phyloP scores from a whole-genome alignment of 805 yeast species.

The Blastobotrys peoriensis region DNA sequence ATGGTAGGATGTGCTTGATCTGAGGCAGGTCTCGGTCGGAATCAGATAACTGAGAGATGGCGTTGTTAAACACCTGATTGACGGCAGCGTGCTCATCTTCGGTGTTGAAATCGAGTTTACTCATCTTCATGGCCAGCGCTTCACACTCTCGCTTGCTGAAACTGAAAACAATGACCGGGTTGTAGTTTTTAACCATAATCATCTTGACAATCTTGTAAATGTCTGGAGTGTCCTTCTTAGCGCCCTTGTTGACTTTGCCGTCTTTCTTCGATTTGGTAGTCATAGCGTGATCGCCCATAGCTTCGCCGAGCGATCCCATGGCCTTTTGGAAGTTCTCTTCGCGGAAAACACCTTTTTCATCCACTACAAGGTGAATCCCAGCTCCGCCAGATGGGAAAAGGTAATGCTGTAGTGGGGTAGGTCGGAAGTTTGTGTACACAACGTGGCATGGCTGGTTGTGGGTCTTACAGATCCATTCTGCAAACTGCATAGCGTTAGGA shows the following conservation, averaged over 20 bases:
- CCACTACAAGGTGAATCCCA: slow-evolving; percentile 96
- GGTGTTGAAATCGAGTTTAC: slow-evolving; percentile 87
- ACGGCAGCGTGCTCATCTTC: slow-evolving; percentile 92
- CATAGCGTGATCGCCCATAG: slow-evolving; percentile 70
- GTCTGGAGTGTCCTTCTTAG: slow-evolving; percentile 82
- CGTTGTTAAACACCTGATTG: slow-evolving; percentile 84
- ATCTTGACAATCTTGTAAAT: slow-evolving; percentile 94
- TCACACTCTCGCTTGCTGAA: slow-evolving; percentile 97
- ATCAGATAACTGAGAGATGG: slow-evolving; percentile 81
- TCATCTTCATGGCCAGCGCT: slow-evolving; percentile 87
- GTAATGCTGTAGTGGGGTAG: slow-evolving; percentile 97
- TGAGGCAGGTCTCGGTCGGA: slow-evolving; percentile 91
- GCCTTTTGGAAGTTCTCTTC: slow-evolving; percentile 98
- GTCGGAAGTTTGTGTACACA: slow-evolving; percentile 97
- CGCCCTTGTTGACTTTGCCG: slow-evolving; percentile 84
- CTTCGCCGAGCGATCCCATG: slow-evolving; percentile 85
- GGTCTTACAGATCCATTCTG: slow-evolving; percentile 95
- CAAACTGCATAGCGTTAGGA: slow-evolving; percentile 97
- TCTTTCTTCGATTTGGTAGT: slow-evolving; percentile 52
- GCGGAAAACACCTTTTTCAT: slow-evolving; percentile 91
- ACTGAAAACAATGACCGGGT: slow-evolving; percentile 98
- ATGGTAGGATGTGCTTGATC: slow-evolving; percentile 83
- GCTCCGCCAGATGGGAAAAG: slow-evolving; percentile 98
- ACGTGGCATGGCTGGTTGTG: slow-evolving; percentile 97
- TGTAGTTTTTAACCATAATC: slow-evolving; percentile 95